These are phyloP conservation scores for Cydonia oblonga DNA, from an alignment of 331 rosid genomes.

Conservation along the genomic window DNA sequence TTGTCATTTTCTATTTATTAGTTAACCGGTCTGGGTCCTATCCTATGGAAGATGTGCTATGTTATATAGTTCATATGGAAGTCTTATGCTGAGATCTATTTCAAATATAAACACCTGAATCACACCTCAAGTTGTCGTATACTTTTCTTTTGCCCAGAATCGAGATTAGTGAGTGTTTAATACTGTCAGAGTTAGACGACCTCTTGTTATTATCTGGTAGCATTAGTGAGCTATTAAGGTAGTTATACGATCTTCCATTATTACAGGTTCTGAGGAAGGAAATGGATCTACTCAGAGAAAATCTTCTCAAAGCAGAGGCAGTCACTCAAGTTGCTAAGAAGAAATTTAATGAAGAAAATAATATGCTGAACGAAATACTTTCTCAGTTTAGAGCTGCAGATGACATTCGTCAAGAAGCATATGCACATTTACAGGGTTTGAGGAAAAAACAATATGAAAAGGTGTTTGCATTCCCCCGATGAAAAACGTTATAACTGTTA, in stretches of 20 bases:
- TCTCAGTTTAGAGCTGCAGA: constrained; percentile 51
- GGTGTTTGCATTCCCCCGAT: constrained; percentile 20
- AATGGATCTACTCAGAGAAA: constrained; percentile 42
- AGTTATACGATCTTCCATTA: constrained; percentile 15
- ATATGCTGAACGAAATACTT: constrained; percentile 27
- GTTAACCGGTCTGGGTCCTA: not conserved
- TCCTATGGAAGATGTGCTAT: not conserved
- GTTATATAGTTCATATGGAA: not conserved
- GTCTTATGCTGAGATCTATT: not conserved
- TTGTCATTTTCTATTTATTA: constrained; percentile 9
- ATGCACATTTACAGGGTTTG: constrained; percentile 41
- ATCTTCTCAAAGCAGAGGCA: constrained; percentile 47
- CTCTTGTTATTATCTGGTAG: not conserved
- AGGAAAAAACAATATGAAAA: constrained; percentile 51
- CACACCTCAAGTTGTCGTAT: not conserved
- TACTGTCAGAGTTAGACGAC: not conserved
- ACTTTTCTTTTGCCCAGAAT: not conserved
- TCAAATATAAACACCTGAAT: not conserved
- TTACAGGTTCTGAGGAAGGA: constrained; percentile 52
- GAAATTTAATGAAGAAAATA: constrained; percentile 34
- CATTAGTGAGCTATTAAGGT: not conserved
- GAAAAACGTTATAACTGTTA: not conserved
- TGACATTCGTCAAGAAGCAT: constrained; percentile 69
- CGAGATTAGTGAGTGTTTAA: not conserved
- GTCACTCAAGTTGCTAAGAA: constrained; percentile 46